Base-by-base conservation (phyloP, 2,329 filamentous ascomycete species). In the Biscogniauxia mediterranea region DNA sequence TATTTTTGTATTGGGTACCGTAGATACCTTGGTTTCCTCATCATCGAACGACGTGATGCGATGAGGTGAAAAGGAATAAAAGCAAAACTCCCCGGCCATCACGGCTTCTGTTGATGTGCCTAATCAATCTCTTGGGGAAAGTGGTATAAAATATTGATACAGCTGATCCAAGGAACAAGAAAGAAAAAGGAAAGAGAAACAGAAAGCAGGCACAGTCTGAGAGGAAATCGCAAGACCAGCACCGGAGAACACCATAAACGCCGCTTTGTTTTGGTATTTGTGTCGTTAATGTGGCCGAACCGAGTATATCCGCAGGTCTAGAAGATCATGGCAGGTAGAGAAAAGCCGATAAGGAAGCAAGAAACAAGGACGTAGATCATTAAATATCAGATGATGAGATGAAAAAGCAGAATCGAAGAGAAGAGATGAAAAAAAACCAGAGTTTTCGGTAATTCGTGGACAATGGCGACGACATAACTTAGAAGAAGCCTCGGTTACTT, bases 401-500 rank as follows among this genome's bases (percentile, higher is more conserved):
- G 50, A 51, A 28, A 61, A 59, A 21, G n/a, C n/a, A 50, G 32
- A 64, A 26, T 17, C 32, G 49, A 19, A 21, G 56, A 19, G 49
- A 38, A 54, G 53, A 57, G 54, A 60, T 56, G 58, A 49, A 19
- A 20, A 26, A 42, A 20, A 19, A 62, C 42, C 1, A 62, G 9
- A 25, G 38, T 2, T 11, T 1, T 46, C 15, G 57, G 50, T 59
- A 60, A 60, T 28, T 49, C 25, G 55, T 55, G 21, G 56, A 42
- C 9, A 55, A 56, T 49, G 28, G 11, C 32, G 25, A 25, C 21
- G 50, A 20, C 52, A 32, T 32, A 52, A 11, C 25, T 67, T 67
- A 74, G 61, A 75, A 72, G 64, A 73, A 71, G 64, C 73, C 69
- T 13, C 70, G 80, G 66, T 82, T 82, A 68, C 80, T 83, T 62